Evolutionary conservation across 139 green algal species (phyloP), one percentile per base, ranked within the genome.

Genomic region (Volvox africanus): DNA sequence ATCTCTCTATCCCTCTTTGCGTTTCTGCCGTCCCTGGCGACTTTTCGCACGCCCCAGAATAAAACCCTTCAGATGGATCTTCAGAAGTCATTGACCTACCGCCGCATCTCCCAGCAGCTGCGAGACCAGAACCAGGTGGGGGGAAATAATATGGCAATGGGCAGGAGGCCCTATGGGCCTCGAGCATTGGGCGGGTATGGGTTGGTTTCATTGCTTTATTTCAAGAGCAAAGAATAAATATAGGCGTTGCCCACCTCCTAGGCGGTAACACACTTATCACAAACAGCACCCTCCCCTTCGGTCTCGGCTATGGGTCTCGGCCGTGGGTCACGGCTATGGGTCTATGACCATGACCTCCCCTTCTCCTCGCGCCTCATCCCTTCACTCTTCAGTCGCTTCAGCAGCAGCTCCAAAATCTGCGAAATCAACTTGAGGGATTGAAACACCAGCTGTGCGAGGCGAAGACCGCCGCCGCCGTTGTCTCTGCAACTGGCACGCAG

Each of bases 401-500:
- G 24, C 50, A 86, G 80, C 80, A 44, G 80, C 80, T 73, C 26
- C 50, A 86, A n/a, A 44, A 86, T n/a, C 55, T 71, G 3, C 44
- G 37, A 44, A n/a, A 44, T n/a, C 80, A 86, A 55, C 80, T 86
- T 19, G 26, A 22, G 22, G 80, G 11, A 17, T 30, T 71, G 26
- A 22, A 71, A 44, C 80, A 73, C n/a, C 80, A 86, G 80, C 80
- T 86, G 2, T n/a, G 14, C 2, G 80, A 86, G 80, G 28, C 24
- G 18, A 50, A 55, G 26, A 24, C 26, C 26, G 80, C 80, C 0
- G 28, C 80, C 12, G 80, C 80, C 26, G 44, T 55, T 3, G 80
- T 44, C 22, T n/a, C 80, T 50, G 80, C 50, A 17, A 32, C 76
- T 24, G 44, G 44, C 9, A 9, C 9, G 21, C 76, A 82, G 32